Evolutionary conservation across 129 eudicot species (phyloP).

Genomic region (Apium graveolens): DNA sequence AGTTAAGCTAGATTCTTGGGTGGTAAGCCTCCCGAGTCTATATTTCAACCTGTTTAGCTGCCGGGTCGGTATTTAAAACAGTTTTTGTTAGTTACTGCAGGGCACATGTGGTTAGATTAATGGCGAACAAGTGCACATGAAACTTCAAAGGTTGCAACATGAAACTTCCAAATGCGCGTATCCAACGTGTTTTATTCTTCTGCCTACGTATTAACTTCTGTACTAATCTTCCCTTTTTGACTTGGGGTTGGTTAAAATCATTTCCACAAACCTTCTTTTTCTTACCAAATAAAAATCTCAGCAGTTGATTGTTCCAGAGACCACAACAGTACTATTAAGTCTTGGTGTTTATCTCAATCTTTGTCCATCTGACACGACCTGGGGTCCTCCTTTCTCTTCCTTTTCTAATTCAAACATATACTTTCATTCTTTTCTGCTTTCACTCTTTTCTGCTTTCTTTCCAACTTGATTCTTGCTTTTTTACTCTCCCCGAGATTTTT

Average conservation of each 20-base stretch:
- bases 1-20: too few species aligned
- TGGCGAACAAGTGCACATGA: slow-evolving; percentile 1
- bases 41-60: too few species aligned
- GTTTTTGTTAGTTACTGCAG: background rate
- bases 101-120: background rate
- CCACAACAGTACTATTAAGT: background rate
- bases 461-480: background rate
- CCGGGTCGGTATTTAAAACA: too few species aligned
- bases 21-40: too few species aligned
- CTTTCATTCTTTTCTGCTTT: background rate
- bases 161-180: background rate
- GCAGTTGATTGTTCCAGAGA: background rate
- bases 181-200: background rate
- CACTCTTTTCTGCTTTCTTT: background rate
- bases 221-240: background rate
- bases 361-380: slow-evolving; percentile 1
- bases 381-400: background rate
- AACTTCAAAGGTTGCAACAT: background rate
- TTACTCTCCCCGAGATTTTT: background rate
- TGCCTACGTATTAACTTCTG: background rate
- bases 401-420: background rate
- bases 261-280: background rate
- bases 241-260: background rate
- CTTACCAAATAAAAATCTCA: background rate
- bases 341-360: slow-evolving; percentile 1